Evolutionary conservation across 2,329 filamentous ascomycete species (phyloP).

Genomic region (Colletotrichum spinosum): DNA sequence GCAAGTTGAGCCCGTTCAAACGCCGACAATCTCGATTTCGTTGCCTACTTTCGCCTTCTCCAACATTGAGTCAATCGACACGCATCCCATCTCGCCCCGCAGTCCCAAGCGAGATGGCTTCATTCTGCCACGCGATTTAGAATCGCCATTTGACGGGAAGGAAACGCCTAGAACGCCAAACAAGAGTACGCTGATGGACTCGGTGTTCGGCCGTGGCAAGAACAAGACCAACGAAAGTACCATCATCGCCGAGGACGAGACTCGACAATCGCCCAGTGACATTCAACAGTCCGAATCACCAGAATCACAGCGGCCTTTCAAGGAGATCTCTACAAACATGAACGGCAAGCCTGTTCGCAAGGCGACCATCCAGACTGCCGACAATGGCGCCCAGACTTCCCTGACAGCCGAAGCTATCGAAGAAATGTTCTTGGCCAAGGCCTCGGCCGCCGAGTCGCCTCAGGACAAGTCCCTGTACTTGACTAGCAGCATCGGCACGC

Average conservation of each 20-base stretch:
- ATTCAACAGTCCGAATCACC: constrained; percentile 58
- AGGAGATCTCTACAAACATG: constrained; percentile 72
- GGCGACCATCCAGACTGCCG: constrained; percentile 60
- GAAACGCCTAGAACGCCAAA: constrained; percentile 52
- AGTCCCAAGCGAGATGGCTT: constrained; percentile 68
- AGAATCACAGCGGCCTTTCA: constrained; percentile 69
- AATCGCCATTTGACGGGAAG: constrained; percentile 44
- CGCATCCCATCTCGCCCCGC: constrained; percentile 58
- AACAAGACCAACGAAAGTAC: constrained; percentile 51
- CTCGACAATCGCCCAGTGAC: constrained; percentile 63
- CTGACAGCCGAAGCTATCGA: constrained; percentile 88
- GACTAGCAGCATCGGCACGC: constrained; percentile 49
- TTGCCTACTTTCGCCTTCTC: constrained; percentile 56
- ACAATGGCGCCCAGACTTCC: constrained; percentile 84
- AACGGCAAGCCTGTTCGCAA: constrained; percentile 54
- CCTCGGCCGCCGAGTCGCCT: constrained; percentile 43
- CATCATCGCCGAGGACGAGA: constrained; percentile 74
- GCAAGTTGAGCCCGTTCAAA: constrained; percentile 53
- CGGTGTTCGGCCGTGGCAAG: constrained; percentile 59
- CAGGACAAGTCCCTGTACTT: constrained; percentile 53
- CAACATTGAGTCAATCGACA: constrained; percentile 58
- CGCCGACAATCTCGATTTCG: constrained; percentile 33
- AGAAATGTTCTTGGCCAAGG: constrained; percentile 72
- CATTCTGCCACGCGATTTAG: constrained; percentile 63
- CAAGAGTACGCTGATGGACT: constrained; percentile 53